These are phyloP conservation scores for Clavispora carvajalis DNA, from an alignment of 805 yeast genomes.

Conservation along the genomic window DNA sequence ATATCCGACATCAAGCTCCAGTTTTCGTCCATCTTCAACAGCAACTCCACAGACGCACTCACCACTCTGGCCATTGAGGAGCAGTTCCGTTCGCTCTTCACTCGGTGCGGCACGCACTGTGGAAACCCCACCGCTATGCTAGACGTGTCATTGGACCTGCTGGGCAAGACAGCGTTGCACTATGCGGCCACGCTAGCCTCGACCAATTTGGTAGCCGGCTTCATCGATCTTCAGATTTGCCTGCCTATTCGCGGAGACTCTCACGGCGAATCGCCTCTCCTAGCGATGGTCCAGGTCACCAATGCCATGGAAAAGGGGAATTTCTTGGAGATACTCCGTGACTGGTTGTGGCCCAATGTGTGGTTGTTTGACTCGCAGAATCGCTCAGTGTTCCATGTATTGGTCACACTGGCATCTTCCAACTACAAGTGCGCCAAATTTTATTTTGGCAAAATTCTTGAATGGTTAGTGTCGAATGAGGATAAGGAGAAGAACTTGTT, in stretches of 20 bases:
- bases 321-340: constrained; percentile 63
- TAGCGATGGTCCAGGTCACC: constrained; percentile 78
- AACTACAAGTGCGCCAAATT: constrained; percentile 32
- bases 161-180: constrained; percentile 40
- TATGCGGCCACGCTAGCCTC: constrained; percentile 40
- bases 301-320: constrained; percentile 75
- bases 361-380: constrained; percentile 52
- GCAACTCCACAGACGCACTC: constrained; percentile 19
- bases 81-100: constrained; percentile 20
- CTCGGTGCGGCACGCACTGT: constrained; percentile 10
- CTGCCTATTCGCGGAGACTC: constrained; percentile 37
- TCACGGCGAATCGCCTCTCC: constrained; percentile 29
- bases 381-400: constrained; percentile 82
- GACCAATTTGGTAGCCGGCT: constrained; percentile 27
- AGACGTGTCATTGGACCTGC: constrained; percentile 36
- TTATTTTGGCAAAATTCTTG: constrained; percentile 30
- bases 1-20: constrained; percentile 28
- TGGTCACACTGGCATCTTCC: constrained; percentile 44
- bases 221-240: constrained; percentile 30
- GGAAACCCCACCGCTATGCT: constrained; percentile 10
- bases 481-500: constrained; percentile 14
- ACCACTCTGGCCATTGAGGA: constrained; percentile 20
- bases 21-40: constrained; percentile 33
- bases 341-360: constrained; percentile 57
- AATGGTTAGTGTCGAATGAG: constrained; percentile 24